Percentiles rank a stretch among this genome's conserved stretches.
phyloP scores from a whole-genome alignment of 345 rosid genomes.

The Anacardium occidentale region DNA sequence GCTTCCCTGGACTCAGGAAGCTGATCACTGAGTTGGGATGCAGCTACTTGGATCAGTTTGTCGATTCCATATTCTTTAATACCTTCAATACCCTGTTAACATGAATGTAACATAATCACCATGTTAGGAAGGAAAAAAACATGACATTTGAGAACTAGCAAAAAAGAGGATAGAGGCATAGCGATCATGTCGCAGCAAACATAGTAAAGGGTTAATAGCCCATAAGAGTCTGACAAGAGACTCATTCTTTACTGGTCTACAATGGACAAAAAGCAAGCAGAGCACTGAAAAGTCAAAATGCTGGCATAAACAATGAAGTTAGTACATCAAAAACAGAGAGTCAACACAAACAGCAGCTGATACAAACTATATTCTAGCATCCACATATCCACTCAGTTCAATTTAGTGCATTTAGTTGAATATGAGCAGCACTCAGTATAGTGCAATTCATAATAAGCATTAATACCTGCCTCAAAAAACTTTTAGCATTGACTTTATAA shows the following conservation, averaged over 20 bases:
- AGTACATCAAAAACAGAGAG: background rate
- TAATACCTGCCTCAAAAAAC: conserved; percentile 2
- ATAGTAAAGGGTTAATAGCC: background rate
- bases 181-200: background rate
- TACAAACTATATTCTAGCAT: conserved; percentile 10
- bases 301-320: background rate
- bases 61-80: conserved; percentile 78
- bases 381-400: background rate
- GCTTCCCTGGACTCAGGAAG: conserved; percentile 97
- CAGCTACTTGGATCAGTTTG: conserved; percentile 74
- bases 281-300: background rate
- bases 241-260: background rate
- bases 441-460: background rate
- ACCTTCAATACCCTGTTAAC: conserved; percentile 78
- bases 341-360: background rate
- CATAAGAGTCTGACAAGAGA: background rate
- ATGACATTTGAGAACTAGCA: background rate
- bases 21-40: conserved; percentile 88
- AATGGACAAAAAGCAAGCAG: background rate
- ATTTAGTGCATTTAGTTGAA: conserved; percentile 1
- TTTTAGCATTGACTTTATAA: background rate
- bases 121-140: background rate
- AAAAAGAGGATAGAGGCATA: background rate
- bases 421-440: background rate
- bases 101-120: conserved; percentile 3